Base-by-base conservation (phyloP, 495 filamentous ascomycete species). In the Corynascus novoguineensis region DNA sequence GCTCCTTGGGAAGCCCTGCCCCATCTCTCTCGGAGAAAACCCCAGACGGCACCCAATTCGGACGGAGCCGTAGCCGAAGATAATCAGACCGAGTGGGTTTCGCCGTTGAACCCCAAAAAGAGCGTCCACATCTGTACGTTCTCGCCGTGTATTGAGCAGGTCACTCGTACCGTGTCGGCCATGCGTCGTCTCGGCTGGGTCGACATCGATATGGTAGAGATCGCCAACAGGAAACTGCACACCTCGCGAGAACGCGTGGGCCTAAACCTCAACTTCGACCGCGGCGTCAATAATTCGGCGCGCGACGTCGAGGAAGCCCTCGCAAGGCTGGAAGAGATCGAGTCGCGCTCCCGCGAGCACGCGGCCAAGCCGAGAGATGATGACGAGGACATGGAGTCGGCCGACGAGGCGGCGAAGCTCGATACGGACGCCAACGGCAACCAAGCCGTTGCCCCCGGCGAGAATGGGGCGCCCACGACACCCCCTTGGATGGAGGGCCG, bases 111-210 rank as follows among this genome's bases (percentile, higher is more conserved):
- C 58, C 83, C 87, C 0, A 75, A 75, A 5, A 72, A 78, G 27
- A 73, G 88, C 2, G 81, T 83, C 19, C 79, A 90, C 58, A 74
- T 98, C 58, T 98, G 93, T 72, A 92, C 92, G 3, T 98, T 98
- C 75, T 91, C 86, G 8, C 93, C 93, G 0, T 98, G 93, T 69
- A 91, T 98, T 63, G 93, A 98, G 72, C 93, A 98, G 70, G 92
- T 92, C 9, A 86, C 86, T 29, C 80, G 82, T 35, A 97, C 95
- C 0, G 83, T 96, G 49, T 83, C 86, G 40, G 76, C 80, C 1
- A 79, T 98, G 65, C 86, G 91, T 38, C 77, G 84, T 28, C 73
- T 88, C 3, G 87, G 86, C 55, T 98, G 93, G 95, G 76, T 92
- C n/a, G 83, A 89, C 41, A 91, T 97, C 62, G 81, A 85, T 40